phyloP scores from a whole-genome alignment of 495 filamentous ascomycete species.

The Penicillium coffeae region DNA sequence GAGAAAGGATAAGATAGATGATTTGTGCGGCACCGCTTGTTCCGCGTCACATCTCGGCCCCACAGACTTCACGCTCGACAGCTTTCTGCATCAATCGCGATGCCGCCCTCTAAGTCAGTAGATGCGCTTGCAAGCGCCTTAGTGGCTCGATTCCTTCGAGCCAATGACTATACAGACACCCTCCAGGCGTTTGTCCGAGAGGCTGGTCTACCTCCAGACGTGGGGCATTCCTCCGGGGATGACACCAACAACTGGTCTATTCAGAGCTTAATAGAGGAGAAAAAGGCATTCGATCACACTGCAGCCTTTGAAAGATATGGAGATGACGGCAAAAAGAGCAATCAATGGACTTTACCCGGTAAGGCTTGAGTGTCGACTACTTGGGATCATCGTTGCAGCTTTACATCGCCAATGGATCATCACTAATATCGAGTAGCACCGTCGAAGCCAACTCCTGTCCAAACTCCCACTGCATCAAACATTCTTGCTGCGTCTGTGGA shows the following conservation, averaged over 20 bases:
- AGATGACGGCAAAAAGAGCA: slow-evolving; percentile 31
- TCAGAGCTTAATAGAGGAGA: slow-evolving; percentile 63
- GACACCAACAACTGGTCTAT: slow-evolving; percentile 53
- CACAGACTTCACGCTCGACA: slow-evolving; percentile 1
- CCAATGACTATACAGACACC: slow-evolving; percentile 59
- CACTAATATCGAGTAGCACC: slow-evolving; percentile 53
- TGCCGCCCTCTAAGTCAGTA: slow-evolving; percentile 18
- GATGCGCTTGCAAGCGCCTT: slow-evolving; percentile 41
- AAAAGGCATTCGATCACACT: slow-evolving; percentile 57
- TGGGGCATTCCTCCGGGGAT: slow-evolving; percentile 36
- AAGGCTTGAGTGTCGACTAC: neutral
- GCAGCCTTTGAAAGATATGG: slow-evolving; percentile 53
- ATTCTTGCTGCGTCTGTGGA: slow-evolving; percentile 51
- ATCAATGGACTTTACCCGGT: slow-evolving; percentile 51
- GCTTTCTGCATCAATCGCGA: slow-evolving; percentile 1
- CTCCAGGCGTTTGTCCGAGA: slow-evolving; percentile 58
- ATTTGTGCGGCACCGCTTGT: no score
- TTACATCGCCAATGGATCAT: no score
- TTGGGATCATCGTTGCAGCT: no score
- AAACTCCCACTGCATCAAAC: slow-evolving; percentile 48
- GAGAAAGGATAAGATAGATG: no score
- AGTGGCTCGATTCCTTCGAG: slow-evolving; percentile 59
- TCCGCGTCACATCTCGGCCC: neutral
- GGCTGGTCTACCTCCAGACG: slow-evolving; percentile 50
- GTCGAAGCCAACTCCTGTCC: slow-evolving; percentile 36